Conservation (phyloP, 352 stramenopile species). For the Phytopythium chamaehyphon region DNA sequence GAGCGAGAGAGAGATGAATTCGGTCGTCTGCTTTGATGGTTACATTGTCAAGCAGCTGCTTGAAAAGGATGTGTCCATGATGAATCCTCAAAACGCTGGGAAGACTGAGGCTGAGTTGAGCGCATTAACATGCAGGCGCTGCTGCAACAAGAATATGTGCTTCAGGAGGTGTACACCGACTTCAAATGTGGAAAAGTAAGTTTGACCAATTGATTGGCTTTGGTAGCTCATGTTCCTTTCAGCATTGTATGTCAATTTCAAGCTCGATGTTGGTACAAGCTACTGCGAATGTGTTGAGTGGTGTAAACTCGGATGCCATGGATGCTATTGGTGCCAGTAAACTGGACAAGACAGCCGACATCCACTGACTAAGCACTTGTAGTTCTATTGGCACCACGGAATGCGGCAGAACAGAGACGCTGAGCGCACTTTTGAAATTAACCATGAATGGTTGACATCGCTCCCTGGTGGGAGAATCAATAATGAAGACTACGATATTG, state of each 20-base stretch:
- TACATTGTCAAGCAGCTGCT: conserved; percentile 1
- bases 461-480: too few species aligned
- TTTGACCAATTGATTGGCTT: background rate
- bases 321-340: background rate
- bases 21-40: background rate
- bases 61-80: background rate
- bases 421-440: background rate
- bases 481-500: too few species aligned
- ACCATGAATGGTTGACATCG: too few species aligned
- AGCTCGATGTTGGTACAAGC: background rate
- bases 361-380: background rate
- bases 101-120: background rate
- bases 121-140: background rate
- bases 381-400: background rate
- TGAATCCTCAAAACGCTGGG: background rate
- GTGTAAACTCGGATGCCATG: background rate
- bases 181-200: background rate
- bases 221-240: background rate
- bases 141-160: conserved; percentile 2
- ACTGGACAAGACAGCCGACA: background rate
- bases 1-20: too few species aligned
- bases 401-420: background rate
- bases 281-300: background rate
- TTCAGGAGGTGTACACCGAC: background rate
- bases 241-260: background rate